These are phyloP conservation scores for Jamesozyma lodderae DNA, from an alignment of 805 yeast genomes.

Conservation along the genomic window DNA sequence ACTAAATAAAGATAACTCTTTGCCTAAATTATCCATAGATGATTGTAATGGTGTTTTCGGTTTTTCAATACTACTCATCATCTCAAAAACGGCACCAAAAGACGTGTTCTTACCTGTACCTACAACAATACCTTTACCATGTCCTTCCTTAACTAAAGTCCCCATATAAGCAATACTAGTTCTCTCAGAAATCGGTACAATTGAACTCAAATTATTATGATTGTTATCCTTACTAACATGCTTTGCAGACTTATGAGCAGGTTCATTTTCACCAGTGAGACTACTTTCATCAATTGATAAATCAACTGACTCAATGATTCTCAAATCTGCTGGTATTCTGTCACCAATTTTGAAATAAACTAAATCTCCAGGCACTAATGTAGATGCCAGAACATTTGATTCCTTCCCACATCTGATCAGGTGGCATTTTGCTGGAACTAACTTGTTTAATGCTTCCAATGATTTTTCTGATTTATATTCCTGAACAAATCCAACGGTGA, in stretches of 20 bases:
- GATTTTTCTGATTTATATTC: slow-evolving; percentile 95
- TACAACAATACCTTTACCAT: slow-evolving; percentile 88
- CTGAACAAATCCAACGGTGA: slow-evolving; percentile 94
- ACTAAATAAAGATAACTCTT: slow-evolving; percentile 75
- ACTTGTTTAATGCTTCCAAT: slow-evolving; percentile 79
- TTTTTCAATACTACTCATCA: slow-evolving; percentile 91
- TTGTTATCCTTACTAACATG: slow-evolving; percentile 29
- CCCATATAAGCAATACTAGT: slow-evolving; percentile 89
- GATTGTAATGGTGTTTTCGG: slow-evolving; percentile 97
- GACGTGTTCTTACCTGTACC: slow-evolving; percentile 87
- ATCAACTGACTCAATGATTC: slow-evolving; percentile 71
- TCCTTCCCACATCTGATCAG: slow-evolving; percentile 73
- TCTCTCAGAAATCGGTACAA: slow-evolving; percentile 61
- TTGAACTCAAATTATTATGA: slow-evolving; percentile 25
- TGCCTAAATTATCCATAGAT: slow-evolving; percentile 92
- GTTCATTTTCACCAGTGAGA: slow-evolving; percentile 90
- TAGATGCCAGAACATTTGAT: slow-evolving; percentile 75
- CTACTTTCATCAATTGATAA: slow-evolving; percentile 86
- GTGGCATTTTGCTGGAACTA: slow-evolving; percentile 96
- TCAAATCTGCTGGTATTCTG: slow-evolving; percentile 89
- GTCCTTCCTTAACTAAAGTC: slow-evolving; percentile 91
- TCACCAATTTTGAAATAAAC: slow-evolving; percentile 89
- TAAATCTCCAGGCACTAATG: slow-evolving; percentile 91
- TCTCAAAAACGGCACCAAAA: slow-evolving; percentile 87
- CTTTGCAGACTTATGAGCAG: slow-evolving; percentile 59